These are phyloP conservation scores for Fusarium nurragi DNA, from an alignment of 2,329 filamentous ascomycete species.

Conservation along the genomic window DNA sequence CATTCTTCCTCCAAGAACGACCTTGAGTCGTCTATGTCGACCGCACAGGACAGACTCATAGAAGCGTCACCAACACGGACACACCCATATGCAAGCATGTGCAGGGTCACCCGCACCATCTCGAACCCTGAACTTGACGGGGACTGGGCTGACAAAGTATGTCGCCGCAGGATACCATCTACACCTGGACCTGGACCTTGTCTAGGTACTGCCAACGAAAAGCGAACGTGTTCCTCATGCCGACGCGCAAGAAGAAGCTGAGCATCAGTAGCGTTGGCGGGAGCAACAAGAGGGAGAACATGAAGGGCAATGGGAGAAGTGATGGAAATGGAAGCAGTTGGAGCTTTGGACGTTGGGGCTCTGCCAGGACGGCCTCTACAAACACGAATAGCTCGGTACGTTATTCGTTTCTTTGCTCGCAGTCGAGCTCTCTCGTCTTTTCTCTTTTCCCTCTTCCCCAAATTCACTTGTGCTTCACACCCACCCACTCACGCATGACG, in stretches of 20 bases:
- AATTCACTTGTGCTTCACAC: conserved; percentile 19
- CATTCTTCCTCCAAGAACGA: neutral
- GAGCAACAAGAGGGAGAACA: conserved; percentile 26
- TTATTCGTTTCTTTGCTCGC: neutral
- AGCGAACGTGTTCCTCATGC: conserved; percentile 13
- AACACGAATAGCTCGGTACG: conserved; percentile 16
- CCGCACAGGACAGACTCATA: conserved; percentile 2
- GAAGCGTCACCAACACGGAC: neutral
- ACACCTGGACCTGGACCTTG: conserved; percentile 1
- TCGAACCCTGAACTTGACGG: neutral
- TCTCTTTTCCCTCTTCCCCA: conserved; percentile 6
- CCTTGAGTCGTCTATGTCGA: too few species aligned
- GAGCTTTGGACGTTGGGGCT: conserved; percentile 34
- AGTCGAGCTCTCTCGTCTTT: neutral
- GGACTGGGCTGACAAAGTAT: conserved; percentile 21
- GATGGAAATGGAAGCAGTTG: conserved; percentile 25
- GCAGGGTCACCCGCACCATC: conserved; percentile 11
- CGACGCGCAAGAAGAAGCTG: conserved; percentile 30
- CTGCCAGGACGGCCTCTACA: conserved; percentile 21
- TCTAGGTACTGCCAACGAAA: conserved; percentile 3
- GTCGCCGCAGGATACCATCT: neutral
- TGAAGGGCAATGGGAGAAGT: conserved; percentile 23
- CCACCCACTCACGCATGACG: conserved; percentile 13
- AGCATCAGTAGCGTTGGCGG: conserved; percentile 29
- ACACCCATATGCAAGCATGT: conserved; percentile 11